Evolutionary conservation across 1,284 basidiomycete species (phyloP), one percentile per base, ranked within the genome.

Genomic region (Mrakiaceae sp.): DNA sequence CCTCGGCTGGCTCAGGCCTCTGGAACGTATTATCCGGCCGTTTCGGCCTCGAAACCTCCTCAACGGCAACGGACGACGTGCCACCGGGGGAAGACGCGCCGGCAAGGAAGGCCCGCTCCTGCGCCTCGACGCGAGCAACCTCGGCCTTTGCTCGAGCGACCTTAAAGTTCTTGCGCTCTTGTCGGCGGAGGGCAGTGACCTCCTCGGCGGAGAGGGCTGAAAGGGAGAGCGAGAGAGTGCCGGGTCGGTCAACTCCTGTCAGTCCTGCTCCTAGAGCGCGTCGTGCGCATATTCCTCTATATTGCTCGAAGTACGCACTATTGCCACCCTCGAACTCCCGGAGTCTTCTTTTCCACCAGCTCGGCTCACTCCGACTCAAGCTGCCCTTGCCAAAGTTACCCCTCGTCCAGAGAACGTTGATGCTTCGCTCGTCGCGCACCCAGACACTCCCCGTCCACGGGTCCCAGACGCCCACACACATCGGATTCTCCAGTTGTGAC

Each of bases 361-460:
- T 92, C 1, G 95, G 95, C 75, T 98, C 96, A 74, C 90, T 95
- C 63, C 96, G 78, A 49, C 89, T 93, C 58, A 98, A 78, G 71
- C 87, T 87, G 1, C 96, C 96, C 75, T 98, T 98, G 27, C 96
- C 95, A 74, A 98, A 98, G 79, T 98, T 98, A 0, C 96, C 95
- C 66, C 88, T 79, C 55, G 83, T 80, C 89, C 96, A 99, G 42
- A 98, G 80, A 1, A 86, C 76, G 69, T 79, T 79, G 49, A 84
- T 83, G 72, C 90, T 83, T 39, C 76, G 78, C 40, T 78, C 73
- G 66, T 85, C 81, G 0, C 80, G 77, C 1, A 95, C 81, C 88
- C 90, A 94, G 8, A 95, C 87, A 0, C 87, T 88, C 46, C 83
- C 82, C 14, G 90, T 90, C 1, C 80, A 72, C 1, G 80, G 73